A percentile compares a stretch with the other conserved stretches of the same genome.
Conservation (phyloP, 305 asterid genomes). For the Nicotiana rustica region DNA sequence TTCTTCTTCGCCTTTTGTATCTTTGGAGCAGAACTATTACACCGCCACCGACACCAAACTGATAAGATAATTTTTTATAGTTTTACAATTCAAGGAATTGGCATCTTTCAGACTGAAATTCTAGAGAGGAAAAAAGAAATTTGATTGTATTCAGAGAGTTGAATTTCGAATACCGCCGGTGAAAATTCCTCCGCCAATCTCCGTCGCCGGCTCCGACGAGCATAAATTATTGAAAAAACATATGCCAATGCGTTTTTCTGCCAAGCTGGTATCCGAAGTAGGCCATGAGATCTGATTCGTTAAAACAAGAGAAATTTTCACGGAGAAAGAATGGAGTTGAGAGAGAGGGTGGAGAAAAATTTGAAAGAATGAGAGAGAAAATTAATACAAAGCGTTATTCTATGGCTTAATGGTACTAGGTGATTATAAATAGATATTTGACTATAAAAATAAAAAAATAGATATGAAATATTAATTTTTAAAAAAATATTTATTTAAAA, state of each 20-base stretch:
- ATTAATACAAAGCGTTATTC: too few relatives aligned
- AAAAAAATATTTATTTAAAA: too few relatives aligned
- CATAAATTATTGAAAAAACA: too few relatives aligned
- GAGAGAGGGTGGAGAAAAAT: too few relatives aligned
- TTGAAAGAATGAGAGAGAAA: too few relatives aligned
- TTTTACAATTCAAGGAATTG: not conserved
- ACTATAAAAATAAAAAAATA: too few relatives aligned
- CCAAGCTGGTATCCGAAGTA: not conserved
- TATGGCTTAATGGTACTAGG: too few relatives aligned
- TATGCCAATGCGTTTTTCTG: too few relatives aligned
- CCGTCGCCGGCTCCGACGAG: not conserved
- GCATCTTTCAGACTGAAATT: not conserved
- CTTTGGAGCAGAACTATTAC: too few relatives aligned
- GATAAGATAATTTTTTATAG: not conserved
- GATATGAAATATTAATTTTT: too few relatives aligned
- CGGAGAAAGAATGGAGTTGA: too few relatives aligned
- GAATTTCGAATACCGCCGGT: not conserved
- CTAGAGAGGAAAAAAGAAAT: not conserved
- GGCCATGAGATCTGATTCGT: conserved; percentile 26
- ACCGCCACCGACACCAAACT: conserved; percentile 17
- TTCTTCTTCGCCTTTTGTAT: not conserved
- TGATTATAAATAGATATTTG: too few relatives aligned
- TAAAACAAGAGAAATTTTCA: not conserved
- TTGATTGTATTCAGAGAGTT: not conserved
- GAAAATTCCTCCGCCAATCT: not conserved